phyloP scores from a whole-genome alignment of 345 rosid genomes.

The Brassica napus region Da-Ae NC_063446.1:11197001-11197500 shows the following conservation, averaged over 20 bases:
- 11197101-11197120: slow-evolving; percentile 45
- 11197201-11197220: slow-evolving; percentile 43
- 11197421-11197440: slow-evolving; percentile 40
- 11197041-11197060: slow-evolving; percentile 54
- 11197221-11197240: slow-evolving; percentile 34
- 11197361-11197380: slow-evolving; percentile 45
- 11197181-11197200: slow-evolving; percentile 46
- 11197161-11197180: slow-evolving; percentile 49
- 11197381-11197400: slow-evolving; percentile 33
- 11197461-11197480: slow-evolving; percentile 41
- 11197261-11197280: slow-evolving; percentile 59
- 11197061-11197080: slow-evolving; percentile 35
- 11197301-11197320: slow-evolving; percentile 47
- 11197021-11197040: slow-evolving; percentile 57
- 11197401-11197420: slow-evolving; percentile 31
- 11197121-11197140: slow-evolving; percentile 21
- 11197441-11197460: slow-evolving; percentile 47
- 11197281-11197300: slow-evolving; percentile 67
- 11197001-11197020: slow-evolving; percentile 49
- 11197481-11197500: slow-evolving; percentile 45
- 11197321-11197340: slow-evolving; percentile 37
- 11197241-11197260: not conserved
- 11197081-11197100: slow-evolving; percentile 54
- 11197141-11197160: slow-evolving; percentile 49
- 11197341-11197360: slow-evolving; percentile 31